Evolutionary conservation across 306 rosid species (phyloP), one percentile per base, ranked within the genome.

Genomic region (Hylodesmum podocarpum): DNA sequence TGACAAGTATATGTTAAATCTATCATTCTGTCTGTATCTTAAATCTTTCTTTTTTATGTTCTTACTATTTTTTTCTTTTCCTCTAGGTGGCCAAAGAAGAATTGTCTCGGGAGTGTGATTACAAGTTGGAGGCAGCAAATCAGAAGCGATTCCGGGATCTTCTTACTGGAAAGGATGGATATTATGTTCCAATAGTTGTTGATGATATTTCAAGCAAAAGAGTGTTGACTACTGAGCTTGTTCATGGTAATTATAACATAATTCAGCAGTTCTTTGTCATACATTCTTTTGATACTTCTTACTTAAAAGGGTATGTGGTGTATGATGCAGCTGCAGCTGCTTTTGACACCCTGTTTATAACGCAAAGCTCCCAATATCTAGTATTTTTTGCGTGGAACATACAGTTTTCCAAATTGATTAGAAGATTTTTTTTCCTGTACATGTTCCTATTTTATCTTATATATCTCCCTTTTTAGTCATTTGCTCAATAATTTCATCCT

Each of bases 1-100:
- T 77, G 71, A 65, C 37, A 33, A 53, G 53, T 53, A 69, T 68
- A 49, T n/a, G n/a, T n/a, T n/a, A n/a, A n/a, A n/a, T n/a, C n/a
- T n/a, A n/a, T n/a, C n/a, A n/a, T n/a, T 39, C 57, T 10, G 59
- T 46, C 36, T 72, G 16, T 54, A 62, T 64, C 47, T 63, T 78
- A 50, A 65, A 68, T 34, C 53, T 41, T 80, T 50, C 70, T 21
- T 78, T 40, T 76, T 85, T 61, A 49, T 34, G 9, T 65, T 73
- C 21, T 68, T 70, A 61, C 73, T 79, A 61, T 46, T 40, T 18
- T 7, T 40, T 72, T 58, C 70, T 18, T 7, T 40, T 72, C 51
- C 70, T 78, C 31, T 79, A 95, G 98, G 98, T 95, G 54, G 98
- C 98, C 59, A 95, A 84, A 84, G 97, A 92, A 77, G 97, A 95